A percentile compares a stretch with the other conserved stretches of the same genome.
These are phyloP conservation scores for Penicillium diatomitis DNA, from an alignment of 495 filamentous ascomycete genomes.

Conservation along the genomic window DNA sequence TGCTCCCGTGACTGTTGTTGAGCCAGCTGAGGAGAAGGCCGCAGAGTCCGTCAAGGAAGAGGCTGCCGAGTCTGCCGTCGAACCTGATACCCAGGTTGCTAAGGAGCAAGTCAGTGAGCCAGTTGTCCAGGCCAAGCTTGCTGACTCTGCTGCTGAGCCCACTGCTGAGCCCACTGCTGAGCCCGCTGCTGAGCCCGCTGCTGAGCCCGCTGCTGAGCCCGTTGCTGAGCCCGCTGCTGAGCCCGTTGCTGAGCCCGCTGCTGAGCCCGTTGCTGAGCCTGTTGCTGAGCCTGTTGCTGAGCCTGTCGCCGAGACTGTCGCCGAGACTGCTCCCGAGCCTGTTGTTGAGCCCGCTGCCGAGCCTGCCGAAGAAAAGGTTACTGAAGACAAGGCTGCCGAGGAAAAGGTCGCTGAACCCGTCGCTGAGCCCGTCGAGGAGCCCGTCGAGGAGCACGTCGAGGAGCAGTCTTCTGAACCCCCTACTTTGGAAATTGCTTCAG, in stretches of 20 bases:
- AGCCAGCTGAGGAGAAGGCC: too few relatives aligned
- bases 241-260: background rate
- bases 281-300: conserved; percentile 2
- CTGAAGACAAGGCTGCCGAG: conserved; percentile 2
- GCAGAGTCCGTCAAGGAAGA: background rate
- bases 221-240: background rate
- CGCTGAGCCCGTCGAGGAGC: conserved; percentile 1
- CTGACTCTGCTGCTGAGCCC: background rate
- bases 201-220: background rate
- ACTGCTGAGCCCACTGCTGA: background rate
- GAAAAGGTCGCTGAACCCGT: conserved; percentile 1
- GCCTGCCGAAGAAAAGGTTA: conserved; percentile 4
- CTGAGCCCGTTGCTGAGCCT: background rate
- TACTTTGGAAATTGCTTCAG: background rate
- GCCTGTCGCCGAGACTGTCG: background rate
- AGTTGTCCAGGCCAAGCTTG: background rate
- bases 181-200: background rate
- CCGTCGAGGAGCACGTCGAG: background rate
- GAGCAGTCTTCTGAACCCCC: background rate
- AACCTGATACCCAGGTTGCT: background rate
- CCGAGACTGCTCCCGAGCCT: background rate
- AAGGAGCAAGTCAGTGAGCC: background rate
- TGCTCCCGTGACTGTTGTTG: conserved; percentile 1
- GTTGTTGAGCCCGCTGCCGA: background rate
- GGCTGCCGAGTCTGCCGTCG: background rate